phyloP scores from a whole-genome alignment of 2,329 filamentous ascomycete genomes.

The Curvularia sp. region DNA sequence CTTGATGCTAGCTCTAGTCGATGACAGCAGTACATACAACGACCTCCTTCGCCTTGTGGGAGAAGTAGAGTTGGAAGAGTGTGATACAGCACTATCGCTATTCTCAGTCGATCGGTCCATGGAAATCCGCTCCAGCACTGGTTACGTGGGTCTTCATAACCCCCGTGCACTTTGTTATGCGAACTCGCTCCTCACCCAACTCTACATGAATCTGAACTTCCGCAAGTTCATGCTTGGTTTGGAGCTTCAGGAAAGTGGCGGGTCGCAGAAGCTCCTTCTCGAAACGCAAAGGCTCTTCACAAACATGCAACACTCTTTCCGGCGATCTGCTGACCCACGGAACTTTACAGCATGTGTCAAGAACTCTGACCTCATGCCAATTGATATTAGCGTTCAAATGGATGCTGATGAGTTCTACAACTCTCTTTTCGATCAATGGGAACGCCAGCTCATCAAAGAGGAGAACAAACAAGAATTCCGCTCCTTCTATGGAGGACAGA shows the following conservation, averaged over 20 bases:
- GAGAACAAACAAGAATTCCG: slow-evolving; percentile 76
- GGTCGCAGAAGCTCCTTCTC: slow-evolving; percentile 71
- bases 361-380: slow-evolving; percentile 80
- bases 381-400: slow-evolving; percentile 92
- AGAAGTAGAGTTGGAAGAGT: slow-evolving; percentile 28
- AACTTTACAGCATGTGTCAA: slow-evolving; percentile 77
- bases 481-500: slow-evolving; percentile 86
- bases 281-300: slow-evolving; percentile 84
- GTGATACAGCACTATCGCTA: slow-evolving; percentile 66
- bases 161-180: slow-evolving; percentile 96
- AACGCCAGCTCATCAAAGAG: slow-evolving; percentile 73
- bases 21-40: slow-evolving; percentile 40
- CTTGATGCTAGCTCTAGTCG: slow-evolving; percentile 42
- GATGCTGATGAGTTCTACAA: slow-evolving; percentile 99
- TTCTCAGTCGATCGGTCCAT: slow-evolving; percentile 65
- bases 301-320: slow-evolving; percentile 82
- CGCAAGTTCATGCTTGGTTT: slow-evolving; percentile 77
- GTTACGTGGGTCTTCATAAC: slow-evolving; percentile 89
- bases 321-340: slow-evolving; percentile 74
- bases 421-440: slow-evolving; percentile 88
- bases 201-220: slow-evolving; percentile 94
- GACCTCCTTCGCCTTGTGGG: slow-evolving; percentile 38
- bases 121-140: slow-evolving; percentile 75
- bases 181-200: slow-evolving; percentile 90
- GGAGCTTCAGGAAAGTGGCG: slow-evolving; percentile 60